These are phyloP conservation scores for Sporopachydermia quercuum DNA, from an alignment of 805 yeast genomes.

Conservation along the genomic window DNA sequence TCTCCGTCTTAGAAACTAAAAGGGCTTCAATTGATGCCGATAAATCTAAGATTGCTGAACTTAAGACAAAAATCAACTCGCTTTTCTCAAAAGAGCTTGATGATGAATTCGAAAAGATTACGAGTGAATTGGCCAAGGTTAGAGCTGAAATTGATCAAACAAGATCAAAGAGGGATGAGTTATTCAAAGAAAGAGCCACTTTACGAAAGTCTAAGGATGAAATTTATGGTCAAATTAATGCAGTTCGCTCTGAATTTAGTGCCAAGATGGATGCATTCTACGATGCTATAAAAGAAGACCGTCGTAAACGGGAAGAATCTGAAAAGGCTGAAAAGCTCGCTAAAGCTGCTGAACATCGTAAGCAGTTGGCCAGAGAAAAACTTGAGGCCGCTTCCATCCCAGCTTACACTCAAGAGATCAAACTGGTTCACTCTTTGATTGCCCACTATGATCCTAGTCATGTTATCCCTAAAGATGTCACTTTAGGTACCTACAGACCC, in stretches of 20 bases:
- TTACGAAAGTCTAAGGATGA: conserved; percentile 55
- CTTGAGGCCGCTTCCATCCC: conserved; percentile 59
- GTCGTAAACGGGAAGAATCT: conserved; percentile 51
- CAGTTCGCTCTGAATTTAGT: conserved; percentile 60
- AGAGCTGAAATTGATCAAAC: conserved; percentile 42
- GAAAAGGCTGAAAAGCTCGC: conserved; percentile 29
- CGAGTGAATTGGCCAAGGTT: conserved; percentile 55
- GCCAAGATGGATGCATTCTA: conserved; percentile 60
- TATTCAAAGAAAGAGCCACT: conserved; percentile 51
- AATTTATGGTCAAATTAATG: conserved; percentile 49
- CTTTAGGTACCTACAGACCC: conserved; percentile 18
- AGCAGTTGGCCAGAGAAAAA: conserved; percentile 55
- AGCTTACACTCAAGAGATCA: conserved; percentile 71
- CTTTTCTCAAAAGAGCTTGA: conserved; percentile 49
- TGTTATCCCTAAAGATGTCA: conserved; percentile 35
- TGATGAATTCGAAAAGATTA: conserved; percentile 50
- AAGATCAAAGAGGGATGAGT: conserved; percentile 48
- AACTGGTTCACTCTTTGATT: conserved; percentile 58
- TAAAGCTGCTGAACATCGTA: conserved; percentile 36
- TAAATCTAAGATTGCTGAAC: conserved; percentile 56
- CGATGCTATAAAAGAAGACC: conserved; percentile 52
- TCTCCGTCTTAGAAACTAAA: conserved; percentile 52
- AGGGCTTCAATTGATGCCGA: conserved; percentile 73
- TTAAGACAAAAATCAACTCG: conserved; percentile 51
- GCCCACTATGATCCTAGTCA: conserved; percentile 64